Evolutionary conservation across 2,329 filamentous ascomycete species (phyloP).

Genomic region (Pseudogymnoascus sp.): DNA sequence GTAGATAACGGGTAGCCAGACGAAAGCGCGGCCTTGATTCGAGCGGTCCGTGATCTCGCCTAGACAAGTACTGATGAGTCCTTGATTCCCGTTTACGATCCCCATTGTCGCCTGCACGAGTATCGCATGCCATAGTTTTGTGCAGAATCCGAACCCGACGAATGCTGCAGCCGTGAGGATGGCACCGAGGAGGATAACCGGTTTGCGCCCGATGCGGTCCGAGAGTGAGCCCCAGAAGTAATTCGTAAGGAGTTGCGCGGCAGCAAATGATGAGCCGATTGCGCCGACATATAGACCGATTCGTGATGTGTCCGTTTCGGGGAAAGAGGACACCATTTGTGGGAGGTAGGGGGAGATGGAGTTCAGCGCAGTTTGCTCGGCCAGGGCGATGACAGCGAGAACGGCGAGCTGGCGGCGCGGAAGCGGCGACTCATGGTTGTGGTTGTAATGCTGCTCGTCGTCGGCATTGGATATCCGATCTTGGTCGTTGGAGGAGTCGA

Average conservation of each 20-base stretch:
- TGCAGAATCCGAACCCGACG: slow-evolving; percentile 78
- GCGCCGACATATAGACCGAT: slow-evolving; percentile 84
- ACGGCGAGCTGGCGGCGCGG: slow-evolving; percentile 76
- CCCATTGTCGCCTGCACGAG: slow-evolving; percentile 86
- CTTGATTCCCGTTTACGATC: slow-evolving; percentile 87
- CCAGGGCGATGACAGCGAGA: slow-evolving; percentile 78
- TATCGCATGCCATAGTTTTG: slow-evolving; percentile 72
- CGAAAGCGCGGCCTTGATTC: slow-evolving; percentile 90
- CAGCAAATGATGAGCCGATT: slow-evolving; percentile 82
- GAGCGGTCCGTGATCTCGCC: slow-evolving; percentile 92
- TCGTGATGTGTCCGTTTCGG: slow-evolving; percentile 61
- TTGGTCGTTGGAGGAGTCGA: slow-evolving; percentile 26
- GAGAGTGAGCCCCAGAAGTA: slow-evolving; percentile 84
- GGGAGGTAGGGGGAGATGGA: slow-evolving; percentile 94
- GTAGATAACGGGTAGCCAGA: slow-evolving; percentile 93
- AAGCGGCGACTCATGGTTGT: slow-evolving; percentile 51
- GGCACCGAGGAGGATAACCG: slow-evolving; percentile 74
- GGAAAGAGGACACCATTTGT: slow-evolving; percentile 81
- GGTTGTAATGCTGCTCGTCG: slow-evolving; percentile 25
- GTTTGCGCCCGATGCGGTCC: slow-evolving; percentile 71
- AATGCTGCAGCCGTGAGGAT: slow-evolving; percentile 77
- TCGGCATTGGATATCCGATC: slow-evolving; percentile 26
- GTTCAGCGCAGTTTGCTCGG: slow-evolving; percentile 94
- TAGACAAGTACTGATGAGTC: slow-evolving; percentile 84
- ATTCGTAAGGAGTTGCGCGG: slow-evolving; percentile 88